Conservation (phyloP, 2,329 filamentous ascomycete genomes). For the Talaromyces sp. region DNA sequence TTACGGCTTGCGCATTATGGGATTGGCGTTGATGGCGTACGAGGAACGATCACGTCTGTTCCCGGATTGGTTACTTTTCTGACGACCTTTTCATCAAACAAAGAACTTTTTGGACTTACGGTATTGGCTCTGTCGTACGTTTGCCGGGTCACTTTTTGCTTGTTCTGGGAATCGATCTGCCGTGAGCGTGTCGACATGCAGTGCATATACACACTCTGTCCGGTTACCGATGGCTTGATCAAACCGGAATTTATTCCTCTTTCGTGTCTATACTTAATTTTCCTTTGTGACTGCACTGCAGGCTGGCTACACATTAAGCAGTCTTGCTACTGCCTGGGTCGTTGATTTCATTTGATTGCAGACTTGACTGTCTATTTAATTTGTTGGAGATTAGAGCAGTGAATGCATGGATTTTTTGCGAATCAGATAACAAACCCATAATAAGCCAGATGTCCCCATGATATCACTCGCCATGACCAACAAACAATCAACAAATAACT, state of each 20-base stretch:
- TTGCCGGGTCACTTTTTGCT: neutral
- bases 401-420: neutral
- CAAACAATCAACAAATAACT: neutral
- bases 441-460: neutral
- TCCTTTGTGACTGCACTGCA: constrained; percentile 11
- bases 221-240: neutral
- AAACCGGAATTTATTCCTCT: constrained; percentile 3
- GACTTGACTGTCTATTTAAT: constrained; percentile 13
- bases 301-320: neutral
- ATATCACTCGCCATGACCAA: neutral
- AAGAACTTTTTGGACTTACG: constrained; percentile 6
- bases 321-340: neutral
- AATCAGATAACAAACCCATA: neutral
- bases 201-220: neutral
- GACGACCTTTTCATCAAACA: constrained; percentile 2
- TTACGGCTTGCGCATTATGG: constrained; percentile 25
- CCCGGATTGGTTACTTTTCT: constrained; percentile 4
- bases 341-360: constrained; percentile 6
- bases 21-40: constrained; percentile 34
- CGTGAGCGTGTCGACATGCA: constrained; percentile 8
- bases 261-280: constrained; percentile 14
- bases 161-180: neutral
- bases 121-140: neutral
- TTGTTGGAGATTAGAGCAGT: constrained; percentile 4
- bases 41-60: constrained; percentile 7